Conservation (phyloP, 371 early-diverging fungal species). For the Circinella minor region DNA sequence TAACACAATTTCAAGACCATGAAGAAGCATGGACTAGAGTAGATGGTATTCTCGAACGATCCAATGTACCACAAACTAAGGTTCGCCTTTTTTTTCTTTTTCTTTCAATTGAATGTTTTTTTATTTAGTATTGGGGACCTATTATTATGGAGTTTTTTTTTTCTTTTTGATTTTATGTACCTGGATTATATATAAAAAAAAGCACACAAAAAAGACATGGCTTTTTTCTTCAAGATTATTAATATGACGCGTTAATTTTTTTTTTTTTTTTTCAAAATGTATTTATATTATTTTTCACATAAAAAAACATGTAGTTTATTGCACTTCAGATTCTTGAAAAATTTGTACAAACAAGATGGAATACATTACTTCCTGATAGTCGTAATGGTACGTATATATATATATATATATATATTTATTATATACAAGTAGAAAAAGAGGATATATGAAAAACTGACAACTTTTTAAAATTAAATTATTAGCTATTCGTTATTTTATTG, state of each 20-base stretch:
- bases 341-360: conserved; percentile 98
- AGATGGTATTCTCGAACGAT: conserved; percentile 92
- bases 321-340: conserved; percentile 97
- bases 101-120: background rate
- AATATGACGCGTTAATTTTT: background rate
- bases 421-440: background rate
- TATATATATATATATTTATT: too few relatives aligned
- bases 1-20: conserved; percentile 96
- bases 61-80: conserved; percentile 85
- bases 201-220: background rate
- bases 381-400: conserved; percentile 70
- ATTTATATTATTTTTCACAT: conserved; percentile 5
- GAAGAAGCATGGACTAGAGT: conserved; percentile 97
- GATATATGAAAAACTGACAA: background rate
- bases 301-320: conserved; percentile 75
- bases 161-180: background rate
- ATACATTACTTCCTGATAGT: conserved; percentile 88
- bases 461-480: background rate
- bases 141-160: background rate
- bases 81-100: conserved; percentile 46
- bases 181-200: background rate
- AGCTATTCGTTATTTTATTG: conserved; percentile 95
- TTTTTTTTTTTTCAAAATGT: conserved; percentile 2
- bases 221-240: too few relatives aligned
- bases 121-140: background rate